Conservation (phyloP, 1,284 basidiomycete genomes). For the Cutaneotrichosporon spelunceum region DNA sequence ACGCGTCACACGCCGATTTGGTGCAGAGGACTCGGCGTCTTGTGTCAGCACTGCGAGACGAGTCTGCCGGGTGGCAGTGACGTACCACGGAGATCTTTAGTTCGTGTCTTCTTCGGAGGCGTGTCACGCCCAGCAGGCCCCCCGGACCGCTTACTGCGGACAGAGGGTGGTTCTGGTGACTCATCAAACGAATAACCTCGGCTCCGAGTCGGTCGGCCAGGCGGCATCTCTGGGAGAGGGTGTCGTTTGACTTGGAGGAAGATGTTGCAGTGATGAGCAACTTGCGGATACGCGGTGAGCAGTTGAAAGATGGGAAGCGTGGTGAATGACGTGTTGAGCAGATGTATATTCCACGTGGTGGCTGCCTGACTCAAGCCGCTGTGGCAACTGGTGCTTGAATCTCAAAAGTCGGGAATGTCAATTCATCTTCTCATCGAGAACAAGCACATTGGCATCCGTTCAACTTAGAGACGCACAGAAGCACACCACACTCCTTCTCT, state of each 20-base stretch:
- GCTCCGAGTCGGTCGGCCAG: background rate
- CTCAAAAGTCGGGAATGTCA: background rate
- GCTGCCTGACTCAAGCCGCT: background rate
- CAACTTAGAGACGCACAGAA: background rate
- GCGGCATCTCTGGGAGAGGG: background rate
- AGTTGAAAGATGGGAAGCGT: background rate
- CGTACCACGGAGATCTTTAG: background rate
- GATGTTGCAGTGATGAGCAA: background rate
- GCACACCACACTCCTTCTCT: background rate
- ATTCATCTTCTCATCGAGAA: background rate
- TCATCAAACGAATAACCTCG: background rate
- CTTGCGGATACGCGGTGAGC: background rate
- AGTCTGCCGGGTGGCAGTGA: background rate
- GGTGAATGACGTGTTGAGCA: background rate
- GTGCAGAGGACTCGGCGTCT: background rate
- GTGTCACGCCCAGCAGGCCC: background rate
- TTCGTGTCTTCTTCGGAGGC: slow-evolving; percentile 4
- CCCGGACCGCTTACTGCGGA: slow-evolving; percentile 1
- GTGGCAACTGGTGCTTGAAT: background rate
- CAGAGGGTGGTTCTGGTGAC: background rate
- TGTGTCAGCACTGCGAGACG: background rate
- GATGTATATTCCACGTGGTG: background rate
- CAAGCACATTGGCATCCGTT: background rate
- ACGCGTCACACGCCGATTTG: background rate
- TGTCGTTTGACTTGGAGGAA: background rate